phyloP scores from a whole-genome alignment of 2,329 filamentous ascomycete genomes.

The Exserohilum turcica region DNA sequence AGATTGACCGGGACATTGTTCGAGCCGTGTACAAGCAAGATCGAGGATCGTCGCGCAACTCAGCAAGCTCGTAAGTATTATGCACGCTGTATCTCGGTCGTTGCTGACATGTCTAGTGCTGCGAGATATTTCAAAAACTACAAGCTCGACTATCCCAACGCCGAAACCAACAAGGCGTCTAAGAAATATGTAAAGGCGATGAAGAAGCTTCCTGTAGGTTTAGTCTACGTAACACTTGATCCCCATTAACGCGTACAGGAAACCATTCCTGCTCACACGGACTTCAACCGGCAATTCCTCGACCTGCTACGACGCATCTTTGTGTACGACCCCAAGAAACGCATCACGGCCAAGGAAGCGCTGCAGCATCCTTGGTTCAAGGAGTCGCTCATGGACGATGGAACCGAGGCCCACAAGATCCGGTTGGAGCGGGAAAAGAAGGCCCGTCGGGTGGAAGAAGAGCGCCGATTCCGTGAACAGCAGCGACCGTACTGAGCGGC shows the following conservation, averaged over 20 bases:
- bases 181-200: constrained; percentile 71
- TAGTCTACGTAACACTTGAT: neutral
- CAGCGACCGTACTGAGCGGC: constrained; percentile 29
- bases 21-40: constrained; percentile 57
- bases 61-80: constrained; percentile 59
- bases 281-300: constrained; percentile 67
- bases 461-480: constrained; percentile 37
- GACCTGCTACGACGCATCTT: constrained; percentile 68
- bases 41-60: constrained; percentile 56
- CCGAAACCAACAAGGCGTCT: constrained; percentile 66
- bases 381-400: constrained; percentile 67
- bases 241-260: constrained; percentile 52
- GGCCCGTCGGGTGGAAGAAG: constrained; percentile 39
- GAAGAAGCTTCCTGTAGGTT: constrained; percentile 64
- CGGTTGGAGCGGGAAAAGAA: constrained; percentile 52
- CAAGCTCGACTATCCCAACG: constrained; percentile 67
- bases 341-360: constrained; percentile 68
- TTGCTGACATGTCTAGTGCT: constrained; percentile 40
- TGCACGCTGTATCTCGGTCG: neutral
- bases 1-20: constrained; percentile 61
- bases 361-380: constrained; percentile 71
- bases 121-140: constrained; percentile 60
- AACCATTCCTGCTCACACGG: constrained; percentile 63
- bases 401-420: constrained; percentile 67
- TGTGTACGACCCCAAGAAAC: constrained; percentile 68